Percentiles rank a stretch among this genome's conserved stretches.
Conservation (phyloP, 768 basidiomycete genomes). For the Xerocomellus chrysenteron region DNA sequence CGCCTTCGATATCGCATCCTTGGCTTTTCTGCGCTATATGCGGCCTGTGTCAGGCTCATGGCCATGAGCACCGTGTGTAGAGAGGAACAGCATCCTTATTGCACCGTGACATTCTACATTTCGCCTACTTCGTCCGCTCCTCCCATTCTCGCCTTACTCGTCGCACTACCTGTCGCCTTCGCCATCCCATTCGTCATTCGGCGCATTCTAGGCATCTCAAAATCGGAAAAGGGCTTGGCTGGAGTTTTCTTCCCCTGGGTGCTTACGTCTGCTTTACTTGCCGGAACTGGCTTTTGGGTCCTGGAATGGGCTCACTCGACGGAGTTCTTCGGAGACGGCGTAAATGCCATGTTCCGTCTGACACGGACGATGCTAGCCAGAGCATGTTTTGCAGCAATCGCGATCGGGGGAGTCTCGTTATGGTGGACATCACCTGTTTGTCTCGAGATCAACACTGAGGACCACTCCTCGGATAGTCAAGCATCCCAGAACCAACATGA, state of each 20-base stretch:
- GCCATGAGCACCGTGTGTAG: constrained; percentile 84
- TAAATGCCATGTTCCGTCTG: constrained; percentile 46
- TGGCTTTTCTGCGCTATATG: constrained; percentile 65
- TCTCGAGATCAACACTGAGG: constrained; percentile 53
- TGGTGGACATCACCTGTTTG: constrained; percentile 80
- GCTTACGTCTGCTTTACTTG: constrained; percentile 56
- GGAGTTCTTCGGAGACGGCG: constrained; percentile 40
- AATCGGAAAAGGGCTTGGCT: constrained; percentile 75
- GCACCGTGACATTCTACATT: constrained; percentile 85
- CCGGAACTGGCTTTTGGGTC: constrained; percentile 70
- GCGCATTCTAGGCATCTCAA: constrained; percentile 60
- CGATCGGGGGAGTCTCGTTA: constrained; percentile 53
- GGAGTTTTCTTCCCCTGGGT: constrained; percentile 58
- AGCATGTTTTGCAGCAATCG: constrained; percentile 47
- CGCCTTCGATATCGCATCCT: constrained; percentile 76
- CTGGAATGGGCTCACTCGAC: constrained; percentile 77
- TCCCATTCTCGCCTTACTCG: constrained; percentile 54
- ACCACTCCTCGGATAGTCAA: constrained; percentile 7
- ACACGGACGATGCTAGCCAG: constrained; percentile 64
- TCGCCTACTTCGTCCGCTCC: constrained; percentile 69
- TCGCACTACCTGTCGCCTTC: constrained; percentile 57
- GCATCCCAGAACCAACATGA: constrained; percentile 21
- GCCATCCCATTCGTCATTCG: constrained; percentile 56
- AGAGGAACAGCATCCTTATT: constrained; percentile 92
- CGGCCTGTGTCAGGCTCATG: constrained; percentile 71